Evolutionary conservation across 768 basidiomycete genomes (phyloP).

Genomic region (Mrakia hoshinonis): DNA sequence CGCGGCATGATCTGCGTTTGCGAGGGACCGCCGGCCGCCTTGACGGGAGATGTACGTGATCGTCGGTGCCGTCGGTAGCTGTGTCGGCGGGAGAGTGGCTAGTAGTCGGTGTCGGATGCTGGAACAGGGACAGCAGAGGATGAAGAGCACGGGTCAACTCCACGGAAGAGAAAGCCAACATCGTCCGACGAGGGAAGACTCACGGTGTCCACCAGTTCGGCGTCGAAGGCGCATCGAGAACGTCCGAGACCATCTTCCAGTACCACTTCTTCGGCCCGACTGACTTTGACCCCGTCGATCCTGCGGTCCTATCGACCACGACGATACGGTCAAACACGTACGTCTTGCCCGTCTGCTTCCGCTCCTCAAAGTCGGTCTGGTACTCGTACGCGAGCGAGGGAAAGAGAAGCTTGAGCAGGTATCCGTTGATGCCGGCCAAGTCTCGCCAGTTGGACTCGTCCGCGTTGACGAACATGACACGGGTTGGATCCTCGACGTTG

Average conservation of each 20-base stretch:
- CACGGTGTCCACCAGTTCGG: too few species aligned
- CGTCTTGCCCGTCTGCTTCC: not conserved
- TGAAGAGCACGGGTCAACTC: not conserved
- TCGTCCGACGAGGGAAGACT: too few species aligned
- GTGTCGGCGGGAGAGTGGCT: not conserved
- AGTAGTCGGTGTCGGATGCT: conserved; percentile 9
- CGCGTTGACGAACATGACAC: not conserved
- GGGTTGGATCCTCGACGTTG: not conserved
- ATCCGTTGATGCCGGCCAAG: not conserved
- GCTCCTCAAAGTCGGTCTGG: not conserved
- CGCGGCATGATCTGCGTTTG: not conserved
- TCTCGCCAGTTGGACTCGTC: not conserved
- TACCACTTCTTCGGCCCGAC: not conserved
- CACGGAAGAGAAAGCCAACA: too few species aligned
- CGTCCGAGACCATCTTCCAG: not conserved
- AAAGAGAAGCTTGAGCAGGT: not conserved
- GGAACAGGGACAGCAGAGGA: not conserved
- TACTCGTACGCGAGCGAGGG: not conserved
- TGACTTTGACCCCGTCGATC: not conserved
- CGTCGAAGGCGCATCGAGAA: too few species aligned
- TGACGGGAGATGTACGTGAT: conserved; percentile 19
- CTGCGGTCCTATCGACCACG: not conserved
- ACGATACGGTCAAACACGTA: not conserved
- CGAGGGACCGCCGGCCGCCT: not conserved
- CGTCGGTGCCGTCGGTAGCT: not conserved